Evolutionary conservation across 225 moss, liverwort and hornwort species (phyloP), one percentile per base, ranked within the genome.

Genomic region (Climacium dendroides): DNA sequence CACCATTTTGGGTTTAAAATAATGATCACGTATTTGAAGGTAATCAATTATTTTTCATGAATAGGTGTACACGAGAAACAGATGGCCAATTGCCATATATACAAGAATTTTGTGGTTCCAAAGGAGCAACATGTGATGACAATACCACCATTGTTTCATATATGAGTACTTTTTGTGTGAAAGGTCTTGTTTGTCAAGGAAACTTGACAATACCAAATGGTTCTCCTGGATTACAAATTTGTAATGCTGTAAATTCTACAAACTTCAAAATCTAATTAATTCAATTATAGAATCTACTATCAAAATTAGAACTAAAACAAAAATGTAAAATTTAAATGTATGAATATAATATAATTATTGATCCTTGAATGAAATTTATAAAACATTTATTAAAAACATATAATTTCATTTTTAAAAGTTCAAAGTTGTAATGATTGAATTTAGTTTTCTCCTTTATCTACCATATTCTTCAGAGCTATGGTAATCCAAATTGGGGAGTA

Each of bases 401-500:
- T 59, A 14, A 19, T 35, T n/a, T 65, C 5, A 35, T n/a, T 28
- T 55, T 19, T 14, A 18, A 17, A 64, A 39, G 19, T 3, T n/a
- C 7, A 52, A 17, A 67, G 4, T 35, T 41, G 19, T 9, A 20
- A 59, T 60, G 2, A 61, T 20, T 81, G 6, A 28, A 23, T 19
- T 8, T 74, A 20, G 12, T 20, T 0, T 12, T 60, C 7, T 43
- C 30, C 14, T 41, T 81, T 29, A 69, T 37, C 28, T 30, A 34
- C 10, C 1, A 6, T 64, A 15, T 47, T 50, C 2, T 55, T 15
- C 8, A 96, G 96, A 90, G 84, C 3, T 81, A 70, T 37, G 87
- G 87, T 54, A 97, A 97, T 89, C 96, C 97, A 53, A 97, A 96
- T 88, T 94, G 69, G 61, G 97, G 95, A 83, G 82, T 93, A 28